Evolutionary conservation across 345 rosid genomes (phyloP).

Genomic region (Eucalyptus coolabah): DNA sequence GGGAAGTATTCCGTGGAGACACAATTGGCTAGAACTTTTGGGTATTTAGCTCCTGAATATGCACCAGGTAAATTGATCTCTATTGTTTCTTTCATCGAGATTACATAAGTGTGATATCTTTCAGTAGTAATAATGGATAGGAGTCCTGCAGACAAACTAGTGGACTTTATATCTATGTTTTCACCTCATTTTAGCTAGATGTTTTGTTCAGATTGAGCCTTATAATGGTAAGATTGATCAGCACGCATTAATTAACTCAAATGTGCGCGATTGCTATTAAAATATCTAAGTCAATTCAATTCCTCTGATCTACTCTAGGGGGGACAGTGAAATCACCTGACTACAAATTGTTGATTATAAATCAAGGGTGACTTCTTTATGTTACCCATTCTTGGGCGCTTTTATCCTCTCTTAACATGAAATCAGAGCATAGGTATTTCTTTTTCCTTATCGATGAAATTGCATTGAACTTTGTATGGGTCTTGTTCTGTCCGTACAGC

Average conservation of each 20-base stretch:
- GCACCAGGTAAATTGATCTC: no score
- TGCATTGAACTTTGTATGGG: neutral
- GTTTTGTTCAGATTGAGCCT: neutral
- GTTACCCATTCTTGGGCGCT: neutral
- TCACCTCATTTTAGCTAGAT: neutral
- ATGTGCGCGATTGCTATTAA: neutral
- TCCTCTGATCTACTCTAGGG: neutral
- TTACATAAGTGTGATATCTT: neutral
- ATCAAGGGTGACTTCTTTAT: neutral
- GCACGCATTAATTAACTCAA: neutral
- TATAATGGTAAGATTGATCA: neutral
- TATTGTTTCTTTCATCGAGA: neutral
- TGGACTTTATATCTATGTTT: neutral
- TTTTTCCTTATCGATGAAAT: neutral
- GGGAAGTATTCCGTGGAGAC: no score
- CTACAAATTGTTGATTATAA: neutral
- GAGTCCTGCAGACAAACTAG: neutral
- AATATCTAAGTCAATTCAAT: neutral
- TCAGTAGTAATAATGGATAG: neutral
- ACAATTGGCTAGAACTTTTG: no score
- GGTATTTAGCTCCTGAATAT: no score
- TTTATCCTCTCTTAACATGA: neutral
- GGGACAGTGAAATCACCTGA: neutral
- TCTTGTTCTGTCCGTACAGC: constrained; percentile 24
- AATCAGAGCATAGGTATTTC: neutral